These are phyloP conservation scores for Aspergillus intermedius DNA, from an alignment of 2,329 filamentous ascomycete species.

Conservation along the genomic window DNA sequence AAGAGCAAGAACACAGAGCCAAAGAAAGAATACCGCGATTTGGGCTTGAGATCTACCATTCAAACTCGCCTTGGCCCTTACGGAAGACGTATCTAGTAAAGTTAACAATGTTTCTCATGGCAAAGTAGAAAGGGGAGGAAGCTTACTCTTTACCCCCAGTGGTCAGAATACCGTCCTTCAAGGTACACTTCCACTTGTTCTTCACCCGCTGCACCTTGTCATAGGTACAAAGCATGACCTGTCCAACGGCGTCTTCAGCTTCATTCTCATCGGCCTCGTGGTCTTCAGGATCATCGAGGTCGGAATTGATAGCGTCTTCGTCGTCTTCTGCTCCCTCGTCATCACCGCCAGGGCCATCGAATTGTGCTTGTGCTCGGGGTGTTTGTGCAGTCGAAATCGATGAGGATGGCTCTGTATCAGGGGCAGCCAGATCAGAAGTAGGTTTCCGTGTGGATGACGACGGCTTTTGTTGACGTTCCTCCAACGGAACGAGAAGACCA, in stretches of 20 bases:
- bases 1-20: neutral
- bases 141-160: constrained; percentile 82
- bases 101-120: constrained; percentile 17
- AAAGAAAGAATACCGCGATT: neutral
- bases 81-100: constrained; percentile 75
- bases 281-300: constrained; percentile 91
- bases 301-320: constrained; percentile 96
- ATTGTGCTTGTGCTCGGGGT: constrained; percentile 37
- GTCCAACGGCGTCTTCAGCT: constrained; percentile 72
- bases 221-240: constrained; percentile 98
- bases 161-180: constrained; percentile 92
- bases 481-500: constrained; percentile 39
- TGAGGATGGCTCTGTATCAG: constrained; percentile 7
- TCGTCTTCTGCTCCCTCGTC: constrained; percentile 59
- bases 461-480: constrained; percentile 28
- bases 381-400: constrained; percentile 5
- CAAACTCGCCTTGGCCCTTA: constrained; percentile 94
- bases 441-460: constrained; percentile 21
- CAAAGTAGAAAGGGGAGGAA: neutral
- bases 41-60: constrained; percentile 61
- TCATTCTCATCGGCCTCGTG: constrained; percentile 77
- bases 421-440: constrained; percentile 26
- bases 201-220: constrained; percentile 99
- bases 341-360: constrained; percentile 51
- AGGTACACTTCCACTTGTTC: constrained; percentile 99